Conservation (phyloP, 306 rosid genomes). For the Acacia melanoxylon region DNA sequence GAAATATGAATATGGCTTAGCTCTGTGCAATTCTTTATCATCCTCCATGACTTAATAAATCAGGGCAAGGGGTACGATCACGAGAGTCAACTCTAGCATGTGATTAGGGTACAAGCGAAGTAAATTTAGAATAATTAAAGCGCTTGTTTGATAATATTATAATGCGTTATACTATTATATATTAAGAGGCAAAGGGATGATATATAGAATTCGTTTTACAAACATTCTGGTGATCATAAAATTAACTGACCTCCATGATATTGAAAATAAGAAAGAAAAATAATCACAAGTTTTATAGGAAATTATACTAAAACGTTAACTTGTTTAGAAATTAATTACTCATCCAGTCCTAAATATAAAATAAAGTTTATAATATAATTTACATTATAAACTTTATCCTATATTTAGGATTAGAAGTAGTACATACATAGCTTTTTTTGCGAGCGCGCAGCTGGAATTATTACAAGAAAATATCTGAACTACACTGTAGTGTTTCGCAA, state of each 20-base stretch:
- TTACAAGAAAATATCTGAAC: too few species aligned
- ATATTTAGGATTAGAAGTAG: too few species aligned
- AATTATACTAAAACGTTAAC: too few species aligned
- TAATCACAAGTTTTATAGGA: background rate
- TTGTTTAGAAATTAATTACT: too few species aligned
- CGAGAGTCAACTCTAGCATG: slow-evolving; percentile 72
- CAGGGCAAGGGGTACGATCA: background rate
- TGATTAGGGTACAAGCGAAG: slow-evolving; percentile 31
- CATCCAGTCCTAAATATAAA: too few species aligned
- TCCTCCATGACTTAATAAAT: background rate
- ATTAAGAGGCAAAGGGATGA: slow-evolving; percentile 30
- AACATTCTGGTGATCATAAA: slow-evolving; percentile 33
- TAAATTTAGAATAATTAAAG: slow-evolving; percentile 28
- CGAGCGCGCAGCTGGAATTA: too few species aligned
- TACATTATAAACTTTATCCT: too few species aligned
- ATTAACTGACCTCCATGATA: background rate
- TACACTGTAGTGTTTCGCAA: too few species aligned
- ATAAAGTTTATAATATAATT: too few species aligned
- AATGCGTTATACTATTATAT: background rate
- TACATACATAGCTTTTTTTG: too few species aligned
- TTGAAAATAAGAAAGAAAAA: background rate
- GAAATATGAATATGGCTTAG: background rate
- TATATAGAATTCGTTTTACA: slow-evolving; percentile 28
- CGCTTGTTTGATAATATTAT: background rate
- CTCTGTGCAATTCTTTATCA: background rate